These are phyloP conservation scores for Breynia disticha DNA, from an alignment of 441 rosid species.

Conservation along the genomic window DNA sequence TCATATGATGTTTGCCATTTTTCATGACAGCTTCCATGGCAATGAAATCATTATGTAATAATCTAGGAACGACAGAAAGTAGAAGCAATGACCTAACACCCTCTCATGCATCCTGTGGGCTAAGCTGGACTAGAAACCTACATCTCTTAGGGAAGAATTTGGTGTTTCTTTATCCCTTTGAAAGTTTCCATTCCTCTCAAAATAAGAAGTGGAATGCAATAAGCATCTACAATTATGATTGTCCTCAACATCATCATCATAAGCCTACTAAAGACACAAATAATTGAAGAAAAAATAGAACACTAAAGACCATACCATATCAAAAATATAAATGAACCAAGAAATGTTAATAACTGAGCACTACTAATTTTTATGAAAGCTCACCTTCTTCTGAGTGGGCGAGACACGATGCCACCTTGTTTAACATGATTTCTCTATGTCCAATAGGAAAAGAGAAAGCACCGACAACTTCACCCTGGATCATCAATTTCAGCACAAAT, in stretches of 20 bases:
- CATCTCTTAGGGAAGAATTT: constrained; percentile 42
- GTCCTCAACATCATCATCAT: constrained; percentile 42
- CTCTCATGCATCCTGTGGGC: constrained; percentile 63
- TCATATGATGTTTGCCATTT: constrained; percentile 91
- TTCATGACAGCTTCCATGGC: constrained; percentile 88
- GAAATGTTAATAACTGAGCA: background rate
- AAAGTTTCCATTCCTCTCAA: constrained; percentile 66
- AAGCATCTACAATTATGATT: constrained; percentile 52
- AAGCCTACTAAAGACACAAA: constrained; percentile 27
- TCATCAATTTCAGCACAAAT: constrained; percentile 6
- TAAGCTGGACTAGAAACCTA: constrained; percentile 82
- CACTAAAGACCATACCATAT: background rate
- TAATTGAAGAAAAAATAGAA: constrained; percentile 2
- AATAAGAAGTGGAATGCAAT: constrained; percentile 64
- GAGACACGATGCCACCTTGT: constrained; percentile 74
- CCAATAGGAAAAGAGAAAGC: constrained; percentile 85
- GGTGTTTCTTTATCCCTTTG: constrained; percentile 43
- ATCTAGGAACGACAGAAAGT: constrained; percentile 67
- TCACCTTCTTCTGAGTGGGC: constrained; percentile 66
- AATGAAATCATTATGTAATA: constrained; percentile 49
- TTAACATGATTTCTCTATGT: constrained; percentile 45
- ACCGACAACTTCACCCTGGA: constrained; percentile 95
- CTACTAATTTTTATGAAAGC: constrained; percentile 7
- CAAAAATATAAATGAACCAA: background rate
- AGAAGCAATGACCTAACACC: constrained; percentile 88